These are phyloP conservation scores for Setaria italica DNA, from an alignment of 202 grass and related monocot genomes.

Conservation along the genomic window DNA sequence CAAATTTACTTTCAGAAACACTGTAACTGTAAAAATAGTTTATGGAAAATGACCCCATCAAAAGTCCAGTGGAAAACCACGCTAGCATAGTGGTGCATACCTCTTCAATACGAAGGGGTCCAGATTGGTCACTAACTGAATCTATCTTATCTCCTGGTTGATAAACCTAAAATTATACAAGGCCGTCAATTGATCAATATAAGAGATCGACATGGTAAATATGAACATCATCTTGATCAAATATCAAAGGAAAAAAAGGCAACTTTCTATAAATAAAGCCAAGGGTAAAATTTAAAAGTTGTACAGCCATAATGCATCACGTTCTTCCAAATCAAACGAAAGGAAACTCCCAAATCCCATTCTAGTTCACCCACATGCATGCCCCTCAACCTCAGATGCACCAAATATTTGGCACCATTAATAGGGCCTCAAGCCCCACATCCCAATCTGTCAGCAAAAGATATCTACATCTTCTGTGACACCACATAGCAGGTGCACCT, in stretches of 20 bases:
- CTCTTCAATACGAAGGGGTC: conserved; percentile 63
- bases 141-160: conserved; percentile 57
- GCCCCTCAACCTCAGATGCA: not conserved
- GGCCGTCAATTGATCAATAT: conserved; percentile 29
- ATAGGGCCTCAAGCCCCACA: not conserved
- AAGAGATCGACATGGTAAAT: not conserved
- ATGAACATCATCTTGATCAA: conserved; percentile 23
- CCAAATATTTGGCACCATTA: not conserved
- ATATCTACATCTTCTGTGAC: not conserved
- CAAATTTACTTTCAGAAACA: conserved; percentile 21
- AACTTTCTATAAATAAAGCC: not conserved
- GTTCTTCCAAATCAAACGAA: not conserved
- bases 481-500: not conserved
- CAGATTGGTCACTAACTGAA: conserved; percentile 53
- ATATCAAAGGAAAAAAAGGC: not conserved
- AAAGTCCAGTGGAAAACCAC: not conserved
- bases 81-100: conserved; percentile 28
- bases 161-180: conserved; percentile 54
- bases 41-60: too few species aligned
- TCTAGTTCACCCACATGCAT: not conserved
- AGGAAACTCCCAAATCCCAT: not conserved
- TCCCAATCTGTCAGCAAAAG: conserved; percentile 3
- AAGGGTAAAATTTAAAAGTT: conserved; percentile 2
- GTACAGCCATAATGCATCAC: conserved; percentile 1
- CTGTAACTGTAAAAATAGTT: too few species aligned